Conservation (phyloP, 2,329 filamentous ascomycete genomes). For the Cadophora malorum region DNA sequence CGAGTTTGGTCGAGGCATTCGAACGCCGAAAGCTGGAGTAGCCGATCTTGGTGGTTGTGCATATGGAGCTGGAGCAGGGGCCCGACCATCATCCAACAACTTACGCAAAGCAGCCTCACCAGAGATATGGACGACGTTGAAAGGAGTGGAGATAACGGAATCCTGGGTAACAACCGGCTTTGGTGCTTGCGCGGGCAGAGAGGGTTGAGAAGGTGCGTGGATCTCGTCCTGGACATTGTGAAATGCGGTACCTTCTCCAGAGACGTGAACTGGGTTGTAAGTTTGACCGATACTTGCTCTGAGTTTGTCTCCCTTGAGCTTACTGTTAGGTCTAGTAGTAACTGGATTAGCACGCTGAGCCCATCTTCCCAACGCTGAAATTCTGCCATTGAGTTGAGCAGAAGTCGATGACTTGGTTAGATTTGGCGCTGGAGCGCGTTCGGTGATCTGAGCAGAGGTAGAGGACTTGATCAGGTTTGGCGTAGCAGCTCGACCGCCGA, state of each 20-base stretch:
- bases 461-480: neutral
- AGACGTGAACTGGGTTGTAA: neutral
- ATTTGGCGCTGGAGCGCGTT: neutral
- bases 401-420: constrained; percentile 1
- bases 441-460: neutral
- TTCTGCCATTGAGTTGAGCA: constrained; percentile 3
- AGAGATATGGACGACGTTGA: neutral
- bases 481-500: neutral
- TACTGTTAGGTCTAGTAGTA: neutral
- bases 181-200: neutral
- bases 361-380: neutral
- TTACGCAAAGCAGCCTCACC: neutral
- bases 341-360: neutral
- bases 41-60: neutral
- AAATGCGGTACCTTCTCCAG: constrained; percentile 1
- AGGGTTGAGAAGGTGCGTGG: neutral
- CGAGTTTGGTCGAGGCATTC: neutral
- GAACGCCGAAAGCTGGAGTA: neutral
- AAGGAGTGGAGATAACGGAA: neutral
- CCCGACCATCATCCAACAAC: neutral
- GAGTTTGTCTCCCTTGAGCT: neutral
- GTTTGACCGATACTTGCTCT: neutral
- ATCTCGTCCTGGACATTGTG: neutral
- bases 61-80: neutral
- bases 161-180: neutral